Evolutionary conservation across 805 yeast genomes (phyloP), one percentile per base, ranked within the genome.

Genomic region (Lipomyces chichibuensis): DNA sequence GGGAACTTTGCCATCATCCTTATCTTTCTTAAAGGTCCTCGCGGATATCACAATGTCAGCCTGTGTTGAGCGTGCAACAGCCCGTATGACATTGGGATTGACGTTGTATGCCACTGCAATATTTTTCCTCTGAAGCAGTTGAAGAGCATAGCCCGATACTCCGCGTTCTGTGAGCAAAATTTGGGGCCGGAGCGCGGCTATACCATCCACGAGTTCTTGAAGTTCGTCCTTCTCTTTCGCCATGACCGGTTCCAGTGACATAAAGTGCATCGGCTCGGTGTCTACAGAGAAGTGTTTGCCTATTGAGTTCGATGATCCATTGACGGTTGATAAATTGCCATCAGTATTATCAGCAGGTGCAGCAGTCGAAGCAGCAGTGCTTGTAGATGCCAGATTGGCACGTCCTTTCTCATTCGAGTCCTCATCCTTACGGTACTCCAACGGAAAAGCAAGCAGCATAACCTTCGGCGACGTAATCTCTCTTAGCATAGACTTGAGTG

Each of bases 171-270:
- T 88, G 39, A 94, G 84, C 0, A 96, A 83, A 29, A 95, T 81
- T 72, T 86, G 91, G 0, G 99, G 97, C 59, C 84, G 85, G 65
- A 95, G 78, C 0, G 93, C 87, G 2, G 87, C 81, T 23, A 95
- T 85, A 69, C 98, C 82, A 1, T 89, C 88, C 0, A 92, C 95
- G 39, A 94, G 80, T 73, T 92, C 93, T 63, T 88, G 85, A 57
- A 95, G 82, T 74, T 89, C 94, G 72, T 94, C 97, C 59, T 85
- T 81, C 74, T 94, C 98, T 75, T 95, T 98, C 0, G 94, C 90
- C 60, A 91, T 81, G 0, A 94, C 88, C 0, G 96, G 90, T 65
- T 91, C 90, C 64, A 93, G 80, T 74, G 96, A 90, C 77, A 92
- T 86, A 66, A 92, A 89, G 69, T 87, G 91, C 71, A 51, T 57